A percentile compares a stretch with the other conserved stretches of the same genome.
phyloP scores from a whole-genome alignment of 352 stramenopile species.

The Elongisporangium anandrum region DNA sequence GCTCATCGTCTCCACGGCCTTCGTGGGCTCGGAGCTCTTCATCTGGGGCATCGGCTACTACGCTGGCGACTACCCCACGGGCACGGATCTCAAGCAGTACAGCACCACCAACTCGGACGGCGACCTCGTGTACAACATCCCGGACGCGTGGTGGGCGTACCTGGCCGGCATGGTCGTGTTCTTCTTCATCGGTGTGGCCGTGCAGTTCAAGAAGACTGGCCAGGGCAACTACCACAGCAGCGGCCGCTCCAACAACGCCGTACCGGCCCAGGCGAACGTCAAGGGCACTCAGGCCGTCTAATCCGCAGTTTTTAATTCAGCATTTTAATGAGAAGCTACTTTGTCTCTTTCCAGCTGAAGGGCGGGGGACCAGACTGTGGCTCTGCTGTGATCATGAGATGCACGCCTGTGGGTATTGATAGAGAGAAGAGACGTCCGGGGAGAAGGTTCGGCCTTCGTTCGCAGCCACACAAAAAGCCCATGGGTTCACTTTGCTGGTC shows the following conservation, averaged over 20 bases:
- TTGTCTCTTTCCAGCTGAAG: neutral
- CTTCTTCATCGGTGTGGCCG: constrained; percentile 51
- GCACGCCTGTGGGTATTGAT: no score
- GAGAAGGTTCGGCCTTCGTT: no score
- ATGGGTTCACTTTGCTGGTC: neutral
- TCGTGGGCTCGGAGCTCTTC: constrained; percentile 36
- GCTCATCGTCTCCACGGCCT: constrained; percentile 47
- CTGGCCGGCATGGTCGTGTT: constrained; percentile 46
- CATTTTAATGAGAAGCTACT: neutral
- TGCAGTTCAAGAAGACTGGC: constrained; percentile 64
- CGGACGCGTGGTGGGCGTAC: constrained; percentile 73
- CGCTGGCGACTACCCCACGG: constrained; percentile 48
- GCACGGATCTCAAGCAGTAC: constrained; percentile 39
- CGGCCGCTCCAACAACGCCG: neutral
- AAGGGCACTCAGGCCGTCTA: neutral
- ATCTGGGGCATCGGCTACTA: constrained; percentile 54
- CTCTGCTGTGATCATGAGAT: no score
- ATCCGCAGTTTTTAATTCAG: neutral
- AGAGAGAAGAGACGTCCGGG: neutral
- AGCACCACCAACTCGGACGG: constrained; percentile 18
- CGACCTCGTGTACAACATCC: constrained; percentile 59
- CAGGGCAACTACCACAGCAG: constrained; percentile 40
- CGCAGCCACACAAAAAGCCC: no score
- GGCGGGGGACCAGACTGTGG: no score
- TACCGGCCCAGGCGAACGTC: neutral